Conservation (phyloP, 1,284 basidiomycete genomes). For the Pholiota adiposa region DNA sequence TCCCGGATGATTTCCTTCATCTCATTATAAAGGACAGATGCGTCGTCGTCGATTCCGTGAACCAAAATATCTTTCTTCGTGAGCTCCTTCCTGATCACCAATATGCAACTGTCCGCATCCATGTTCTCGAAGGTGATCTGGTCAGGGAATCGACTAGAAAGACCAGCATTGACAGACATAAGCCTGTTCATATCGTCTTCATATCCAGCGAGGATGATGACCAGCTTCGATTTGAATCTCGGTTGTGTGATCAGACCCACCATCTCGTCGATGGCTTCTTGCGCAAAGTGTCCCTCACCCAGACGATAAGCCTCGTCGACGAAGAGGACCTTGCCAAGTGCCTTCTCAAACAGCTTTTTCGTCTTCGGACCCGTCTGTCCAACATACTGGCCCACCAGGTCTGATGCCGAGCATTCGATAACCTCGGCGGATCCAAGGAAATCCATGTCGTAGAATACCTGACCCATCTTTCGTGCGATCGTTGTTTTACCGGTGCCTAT, state of each 20-base stretch:
- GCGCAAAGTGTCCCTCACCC: constrained; percentile 59
- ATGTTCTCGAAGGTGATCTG: constrained; percentile 60
- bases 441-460: constrained; percentile 72
- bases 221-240: constrained; percentile 55
- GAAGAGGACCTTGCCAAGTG: constrained; percentile 66
- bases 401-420: constrained; percentile 66
- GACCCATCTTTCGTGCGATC: constrained; percentile 53
- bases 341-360: constrained; percentile 57
- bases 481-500: constrained; percentile 56
- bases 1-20: constrained; percentile 42
- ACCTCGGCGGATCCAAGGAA: constrained; percentile 57
- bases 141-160: constrained; percentile 71
- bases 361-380: constrained; percentile 74
- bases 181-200: constrained; percentile 67
- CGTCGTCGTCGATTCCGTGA: constrained; percentile 32
- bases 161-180: constrained; percentile 58
- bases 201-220: constrained; percentile 72
- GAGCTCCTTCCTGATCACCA: constrained; percentile 52
- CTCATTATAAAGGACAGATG: constrained; percentile 33
- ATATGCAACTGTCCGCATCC: constrained; percentile 50
- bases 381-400: constrained; percentile 68
- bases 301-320: constrained; percentile 70
- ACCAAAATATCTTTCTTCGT: constrained; percentile 41
- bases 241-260: constrained; percentile 64
- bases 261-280: constrained; percentile 71